phyloP scores from a whole-genome alignment of 2,329 filamentous ascomycete species.

The Pseudopithomyces maydicus region DNA sequence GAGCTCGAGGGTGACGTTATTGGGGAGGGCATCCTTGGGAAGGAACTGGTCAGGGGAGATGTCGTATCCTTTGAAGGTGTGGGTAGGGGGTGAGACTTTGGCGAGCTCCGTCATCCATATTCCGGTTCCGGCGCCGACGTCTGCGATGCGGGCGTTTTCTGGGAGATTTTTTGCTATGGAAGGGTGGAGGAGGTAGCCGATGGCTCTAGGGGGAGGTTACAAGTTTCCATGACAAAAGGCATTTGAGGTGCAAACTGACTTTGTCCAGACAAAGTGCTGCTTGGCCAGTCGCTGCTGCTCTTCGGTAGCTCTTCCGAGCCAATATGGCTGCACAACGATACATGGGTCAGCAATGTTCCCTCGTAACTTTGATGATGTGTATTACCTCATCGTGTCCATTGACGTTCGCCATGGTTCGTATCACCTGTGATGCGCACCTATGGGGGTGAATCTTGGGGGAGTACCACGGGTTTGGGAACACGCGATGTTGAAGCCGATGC shows the following conservation, averaged over 20 bases:
- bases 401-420: not conserved
- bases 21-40: conserved; percentile 16
- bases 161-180: conserved; percentile 22
- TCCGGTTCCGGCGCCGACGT: conserved; percentile 37
- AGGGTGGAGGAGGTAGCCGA: conserved; percentile 35
- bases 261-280: conserved; percentile 35
- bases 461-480: not conserved
- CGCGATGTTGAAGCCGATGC: not conserved
- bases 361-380: not conserved
- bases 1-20: conserved; percentile 26
- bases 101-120: conserved; percentile 36
- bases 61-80: conserved; percentile 35
- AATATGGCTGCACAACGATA: conserved; percentile 28
- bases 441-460: not conserved
- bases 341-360: not conserved
- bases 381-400: conserved; percentile 1
- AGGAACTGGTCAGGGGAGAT: conserved; percentile 32
- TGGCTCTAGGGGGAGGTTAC: conserved; percentile 15
- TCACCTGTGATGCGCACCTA: not conserved
- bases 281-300: conserved; percentile 35
- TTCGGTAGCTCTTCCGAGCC: conserved; percentile 29
- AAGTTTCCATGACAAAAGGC: not conserved
- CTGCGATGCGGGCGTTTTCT: conserved; percentile 31
- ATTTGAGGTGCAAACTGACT: conserved; percentile 14
- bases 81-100: conserved; percentile 20